Base-by-base conservation (phyloP, 2,329 filamentous ascomycete genomes). In the Neoarthrinium moseri region DNA sequence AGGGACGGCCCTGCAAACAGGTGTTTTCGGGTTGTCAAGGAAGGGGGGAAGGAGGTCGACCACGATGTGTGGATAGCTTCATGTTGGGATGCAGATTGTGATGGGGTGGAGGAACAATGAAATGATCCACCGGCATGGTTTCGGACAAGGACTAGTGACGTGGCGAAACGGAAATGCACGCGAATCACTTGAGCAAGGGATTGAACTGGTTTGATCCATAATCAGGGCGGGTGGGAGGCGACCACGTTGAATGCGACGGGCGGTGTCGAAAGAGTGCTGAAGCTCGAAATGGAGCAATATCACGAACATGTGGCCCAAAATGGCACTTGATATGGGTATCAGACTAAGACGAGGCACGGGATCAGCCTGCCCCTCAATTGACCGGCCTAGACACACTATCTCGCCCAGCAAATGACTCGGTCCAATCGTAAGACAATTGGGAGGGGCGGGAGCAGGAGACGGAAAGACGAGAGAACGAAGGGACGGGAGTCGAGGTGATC, bases 51-150 rank as follows among this genome's bases (percentile, higher is more conserved):
- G n/a, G n/a, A n/a, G n/a, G n/a, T n/a, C n/a, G n/a, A n/a, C n/a
- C n/a, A n/a, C n/a, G n/a, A 50, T 48, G 45, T 57, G 59, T 46
- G 51, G 58, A 62, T 62, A 56, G 58, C 60, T 60, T 63, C 59
- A 56, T 54, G 50, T 46, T 20, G 52, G 48, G 49, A 49, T 18
- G 26, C 6, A 23, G 24, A 21, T 6, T 24, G 26, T 7, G 11
- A 10, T 10, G 40, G 7, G 34, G 34, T n/a, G 13, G 20, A 13
- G 21, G 32, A 22, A 22, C 22, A 17, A 23, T 24, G 22, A 35
- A 23, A 32, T 32, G 17, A 33, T 24, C 20, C 20, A 40, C 36
- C 36, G 32, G 8, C 21, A 30, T 26, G 27, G 12, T 32, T 21
- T 17, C 12, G 30, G 13, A 11, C 12, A 17, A 20, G 17, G n/a